Conservation (phyloP, 257 asterid genomes). For the Penstemon davidsonii region DNA sequence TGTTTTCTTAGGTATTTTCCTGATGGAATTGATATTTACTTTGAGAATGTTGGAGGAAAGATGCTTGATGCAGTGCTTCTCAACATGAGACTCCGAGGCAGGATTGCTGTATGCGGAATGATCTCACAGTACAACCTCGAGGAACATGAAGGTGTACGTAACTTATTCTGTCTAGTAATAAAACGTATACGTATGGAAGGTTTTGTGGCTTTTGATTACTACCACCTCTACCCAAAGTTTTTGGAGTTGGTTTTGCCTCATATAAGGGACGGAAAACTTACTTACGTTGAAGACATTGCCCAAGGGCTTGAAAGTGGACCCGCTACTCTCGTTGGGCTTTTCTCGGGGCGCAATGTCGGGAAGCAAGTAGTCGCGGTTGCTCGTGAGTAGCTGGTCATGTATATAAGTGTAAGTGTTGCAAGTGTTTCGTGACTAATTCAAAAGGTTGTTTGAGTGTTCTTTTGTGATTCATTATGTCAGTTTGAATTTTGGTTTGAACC, state of each 20-base stretch:
- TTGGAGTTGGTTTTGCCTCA: constrained; percentile 25
- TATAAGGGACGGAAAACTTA: constrained; percentile 20
- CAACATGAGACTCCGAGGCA: constrained; percentile 12
- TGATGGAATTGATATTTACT: constrained; percentile 34
- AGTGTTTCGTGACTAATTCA: background rate
- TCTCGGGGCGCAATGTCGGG: constrained; percentile 21
- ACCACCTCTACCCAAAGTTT: constrained; percentile 11
- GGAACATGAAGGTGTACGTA: constrained; percentile 21
- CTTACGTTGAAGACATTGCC: constrained; percentile 10
- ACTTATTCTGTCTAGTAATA: background rate
- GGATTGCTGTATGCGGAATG: constrained; percentile 26
- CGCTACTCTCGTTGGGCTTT: constrained; percentile 28
- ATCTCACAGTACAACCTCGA: constrained; percentile 27
- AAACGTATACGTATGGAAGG: constrained; percentile 29
- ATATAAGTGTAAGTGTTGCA: background rate
- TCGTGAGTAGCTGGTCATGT: background rate
- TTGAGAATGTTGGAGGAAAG: constrained; percentile 30
- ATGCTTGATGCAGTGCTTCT: constrained; percentile 28
- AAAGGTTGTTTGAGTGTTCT: background rate
- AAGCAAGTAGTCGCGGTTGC: constrained; percentile 24
- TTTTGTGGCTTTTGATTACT: constrained; percentile 9
- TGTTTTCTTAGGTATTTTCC: constrained; percentile 25
- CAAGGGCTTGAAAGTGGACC: constrained; percentile 27
- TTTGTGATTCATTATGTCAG: background rate
- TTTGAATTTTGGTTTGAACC: background rate